Evolutionary conservation across 2,329 filamentous ascomycete genomes (phyloP).

Genomic region (Acarospora socialis): DNA sequence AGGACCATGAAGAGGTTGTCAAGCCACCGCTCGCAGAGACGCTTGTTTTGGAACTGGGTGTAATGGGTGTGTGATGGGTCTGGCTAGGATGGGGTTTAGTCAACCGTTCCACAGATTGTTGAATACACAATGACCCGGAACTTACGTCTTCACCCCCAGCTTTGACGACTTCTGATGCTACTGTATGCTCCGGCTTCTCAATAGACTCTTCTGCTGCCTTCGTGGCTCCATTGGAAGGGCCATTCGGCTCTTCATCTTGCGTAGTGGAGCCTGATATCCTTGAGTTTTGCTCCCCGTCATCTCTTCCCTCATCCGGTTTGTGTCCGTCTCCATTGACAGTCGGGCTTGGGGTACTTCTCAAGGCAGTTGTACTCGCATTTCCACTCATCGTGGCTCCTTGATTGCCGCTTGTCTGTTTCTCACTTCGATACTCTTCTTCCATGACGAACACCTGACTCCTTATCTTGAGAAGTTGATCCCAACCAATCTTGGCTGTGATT

Average conservation of each 20-base stretch:
- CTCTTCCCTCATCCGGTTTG: conserved; percentile 18
- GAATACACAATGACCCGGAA: no score
- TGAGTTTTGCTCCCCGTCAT: conserved; percentile 20
- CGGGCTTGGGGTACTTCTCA: conserved; percentile 51
- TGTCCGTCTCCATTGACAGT: conserved; percentile 23
- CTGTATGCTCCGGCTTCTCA: conserved; percentile 67
- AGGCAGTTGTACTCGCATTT: conserved; percentile 64
- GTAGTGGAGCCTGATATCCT: conserved; percentile 15
- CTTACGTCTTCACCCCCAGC: conserved; percentile 57
- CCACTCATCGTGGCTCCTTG: conserved; percentile 42
- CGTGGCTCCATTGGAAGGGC: conserved; percentile 18
- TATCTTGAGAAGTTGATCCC: conserved; percentile 90
- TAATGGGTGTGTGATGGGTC: conserved; percentile 57
- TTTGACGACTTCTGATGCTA: conserved; percentile 64
- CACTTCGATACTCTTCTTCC: conserved; percentile 94
- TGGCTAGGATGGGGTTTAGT: conserved; percentile 29
- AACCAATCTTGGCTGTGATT: conserved; percentile 91
- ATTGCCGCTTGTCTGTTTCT: conserved; percentile 46
- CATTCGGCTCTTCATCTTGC: conserved; percentile 21
- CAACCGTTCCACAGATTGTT: background rate
- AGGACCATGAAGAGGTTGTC: conserved; percentile 99
- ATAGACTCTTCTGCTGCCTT: conserved; percentile 31
- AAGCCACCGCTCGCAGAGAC: conserved; percentile 91
- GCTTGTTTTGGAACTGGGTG: conserved; percentile 90
- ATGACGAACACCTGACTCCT: conserved; percentile 97